Conservation (phyloP, 106 monocot species). For the Apostasia shenzhenica region DNA sequence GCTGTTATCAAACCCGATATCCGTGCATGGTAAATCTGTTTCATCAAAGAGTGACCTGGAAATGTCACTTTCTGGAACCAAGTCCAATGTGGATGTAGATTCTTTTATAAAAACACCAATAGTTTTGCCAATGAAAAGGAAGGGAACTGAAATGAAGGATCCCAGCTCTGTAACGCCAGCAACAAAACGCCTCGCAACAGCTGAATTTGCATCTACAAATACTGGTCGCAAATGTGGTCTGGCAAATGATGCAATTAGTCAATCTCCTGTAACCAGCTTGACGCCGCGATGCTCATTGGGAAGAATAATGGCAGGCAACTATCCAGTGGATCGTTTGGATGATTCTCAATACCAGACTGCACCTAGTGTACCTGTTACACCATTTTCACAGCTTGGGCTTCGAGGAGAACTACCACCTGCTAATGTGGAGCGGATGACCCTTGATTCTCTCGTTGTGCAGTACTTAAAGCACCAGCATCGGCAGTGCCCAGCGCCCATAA, state of each 20-base stretch:
- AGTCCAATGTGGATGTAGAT: slow-evolving; percentile 27
- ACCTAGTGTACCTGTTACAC: slow-evolving; percentile 24
- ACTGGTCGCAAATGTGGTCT: slow-evolving; percentile 19
- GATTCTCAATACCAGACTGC: slow-evolving; percentile 25
- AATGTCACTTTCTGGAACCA: slow-evolving; percentile 18
- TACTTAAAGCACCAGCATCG: slow-evolving; percentile 97
- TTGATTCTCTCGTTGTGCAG: slow-evolving; percentile 90
- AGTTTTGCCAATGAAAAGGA: slow-evolving; percentile 79
- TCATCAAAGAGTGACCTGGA: slow-evolving; percentile 16
- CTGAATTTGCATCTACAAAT: slow-evolving; percentile 35
- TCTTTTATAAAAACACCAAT: slow-evolving; percentile 46
- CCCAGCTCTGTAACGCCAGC: slow-evolving; percentile 15
- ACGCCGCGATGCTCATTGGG: slow-evolving; percentile 19
- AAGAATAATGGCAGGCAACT: slow-evolving; percentile 14
- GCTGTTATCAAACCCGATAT: slow-evolving; percentile 10
- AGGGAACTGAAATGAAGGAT: slow-evolving; percentile 61
- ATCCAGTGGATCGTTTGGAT: slow-evolving; percentile 29
- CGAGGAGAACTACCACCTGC: slow-evolving; percentile 29
- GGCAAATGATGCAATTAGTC: slow-evolving; percentile 9
- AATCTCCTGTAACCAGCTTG: slow-evolving; percentile 11
- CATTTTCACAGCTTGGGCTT: slow-evolving; percentile 18
- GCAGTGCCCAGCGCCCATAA: slow-evolving; percentile 93
- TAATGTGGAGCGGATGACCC: slow-evolving; percentile 75
- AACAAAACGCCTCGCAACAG: slow-evolving; percentile 40
- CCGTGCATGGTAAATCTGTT: slow-evolving; percentile 13